phyloP scores from a whole-genome alignment of 2,329 filamentous ascomycete genomes.

The Xylariaceae sp. region DNA sequence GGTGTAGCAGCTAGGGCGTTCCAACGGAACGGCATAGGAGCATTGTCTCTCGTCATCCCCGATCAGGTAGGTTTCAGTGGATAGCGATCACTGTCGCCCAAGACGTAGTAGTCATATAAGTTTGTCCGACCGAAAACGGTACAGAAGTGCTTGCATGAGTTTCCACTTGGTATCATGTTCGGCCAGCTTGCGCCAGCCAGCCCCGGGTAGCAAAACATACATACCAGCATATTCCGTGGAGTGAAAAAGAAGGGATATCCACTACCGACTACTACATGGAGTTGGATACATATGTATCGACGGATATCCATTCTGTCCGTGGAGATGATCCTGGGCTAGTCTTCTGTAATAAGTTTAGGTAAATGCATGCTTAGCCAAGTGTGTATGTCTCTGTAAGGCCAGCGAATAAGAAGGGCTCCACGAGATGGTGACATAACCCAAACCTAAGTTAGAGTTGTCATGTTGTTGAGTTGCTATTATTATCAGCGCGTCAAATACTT shows the following conservation, averaged over 20 bases:
- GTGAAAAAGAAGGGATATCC: not conserved
- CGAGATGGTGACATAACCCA: not conserved
- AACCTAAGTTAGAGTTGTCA: not conserved
- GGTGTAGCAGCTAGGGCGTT: constrained; percentile 33
- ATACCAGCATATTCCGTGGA: not conserved
- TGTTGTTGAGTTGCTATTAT: not conserved
- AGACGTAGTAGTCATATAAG: constrained; percentile 17
- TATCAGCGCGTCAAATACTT: not conserved
- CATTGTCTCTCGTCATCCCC: constrained; percentile 38
- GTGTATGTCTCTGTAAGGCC: not conserved
- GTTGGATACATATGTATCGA: not conserved
- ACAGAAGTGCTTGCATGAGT: constrained; percentile 20
- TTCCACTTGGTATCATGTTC: constrained; percentile 28
- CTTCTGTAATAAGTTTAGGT: not conserved
- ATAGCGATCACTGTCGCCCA: constrained; percentile 17
- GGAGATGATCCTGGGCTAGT: not conserved
- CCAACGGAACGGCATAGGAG: constrained; percentile 28
- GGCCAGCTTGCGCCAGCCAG: constrained; percentile 3
- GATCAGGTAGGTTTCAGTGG: constrained; percentile 30
- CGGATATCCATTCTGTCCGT: not conserved
- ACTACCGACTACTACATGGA: too few species aligned
- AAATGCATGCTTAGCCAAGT: not conserved
- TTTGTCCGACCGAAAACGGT: constrained; percentile 30
- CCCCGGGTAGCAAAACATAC: constrained; percentile 11
- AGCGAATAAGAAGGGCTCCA: not conserved